Base-by-base conservation (phyloP, 139 green algal species). In the Pseudopediastrum boryanum region DNA sequence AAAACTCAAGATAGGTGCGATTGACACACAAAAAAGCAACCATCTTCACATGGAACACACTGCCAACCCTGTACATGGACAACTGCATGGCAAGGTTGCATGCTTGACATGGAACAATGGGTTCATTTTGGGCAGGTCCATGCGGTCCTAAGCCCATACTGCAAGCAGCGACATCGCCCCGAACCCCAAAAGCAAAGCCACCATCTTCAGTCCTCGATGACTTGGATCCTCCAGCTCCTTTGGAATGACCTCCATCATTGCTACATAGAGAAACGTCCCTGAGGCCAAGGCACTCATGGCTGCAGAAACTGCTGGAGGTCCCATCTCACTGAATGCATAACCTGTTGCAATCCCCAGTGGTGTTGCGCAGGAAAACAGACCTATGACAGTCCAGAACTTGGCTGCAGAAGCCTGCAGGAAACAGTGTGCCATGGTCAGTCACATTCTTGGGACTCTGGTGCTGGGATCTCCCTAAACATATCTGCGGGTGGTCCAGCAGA, bases 191-290 rank as follows among this genome's bases (percentile, higher is more conserved):
- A 90, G 61, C 70, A 96, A 79, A 13, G 79, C 78, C 16, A 27
- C 63, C 78, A 96, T 82, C 83, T 96, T 96, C 4, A 48, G 1
- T 2, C 50, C 1, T 36, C 85, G 46, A 65, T 90, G 69, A 25
- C 62, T 58, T 0, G 70, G 54, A 35, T 93, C 80, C 3, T 71
- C 50, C 76, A 96, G 81, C 80, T 96, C 92, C 21, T 77, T 86
- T 0, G 90, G 91, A 27, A 94, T 92, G 10, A 96, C 90, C 81
- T 96, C 92, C 89, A 95, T 96, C 52, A 94, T 83, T 0, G 92
- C 92, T 1, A 96, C 92, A 38, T 95, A 96, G 35, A 96, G 58
- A 54, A 96, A 96, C 2, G 92, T 96, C 31, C 92, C 92, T 36
- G 90, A 90, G 0, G 92, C 92, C 2, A 96, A 83, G 0, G 92